Base-by-base conservation (phyloP, 441 rosid species). In the Melianthus villosus region DNA sequence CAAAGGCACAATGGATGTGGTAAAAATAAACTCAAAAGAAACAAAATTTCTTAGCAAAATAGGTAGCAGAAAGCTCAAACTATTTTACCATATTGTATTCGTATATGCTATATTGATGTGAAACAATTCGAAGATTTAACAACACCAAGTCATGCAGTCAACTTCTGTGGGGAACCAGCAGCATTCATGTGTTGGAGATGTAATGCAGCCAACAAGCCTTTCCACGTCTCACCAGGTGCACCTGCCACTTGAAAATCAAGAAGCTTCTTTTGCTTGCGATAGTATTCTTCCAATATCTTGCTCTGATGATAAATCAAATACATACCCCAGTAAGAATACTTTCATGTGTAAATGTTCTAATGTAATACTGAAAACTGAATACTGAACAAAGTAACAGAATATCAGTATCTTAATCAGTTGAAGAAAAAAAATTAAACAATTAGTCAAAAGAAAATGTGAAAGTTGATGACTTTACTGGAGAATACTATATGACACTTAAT, bases 241-340 rank as follows among this genome's bases (percentile, higher is more conserved):
- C 50, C 67, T 5, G 64, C 70, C 22, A 68, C 73, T 44, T 76
- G 72, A 59, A 78, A 70, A 65, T 87, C 77, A 0, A 87, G 42
- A 36, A 87, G 84, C 52, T 83, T 83, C 68, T 64, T 67, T 53
- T 80, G 84, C 53, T 62, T 74, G 48, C 52, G 53, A 57, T 87
- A 87, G 67, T 87, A 80, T n/a, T 78, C 93, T 75, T 87, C 93
- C 64, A 83, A 40, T 48, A 73, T 67, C 53, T 76, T 76, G 13
- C 64, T 73, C 97, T 89, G 67, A 45, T 27, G 33, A 28, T 22
- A 47, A 31, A 38, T 16, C 40, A 22, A n/a, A 12, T 15, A 4
- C 6, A 20, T 20, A 20, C n/a, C n/a, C n/a, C n/a, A n/a, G n/a
- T n/a, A n/a, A n/a, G n/a, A n/a, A n/a, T n/a, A n/a, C n/a, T n/a